Evolutionary conservation across 306 rosid genomes (phyloP).

Genomic region (Psophocarpus tetragonolobus): DNA sequence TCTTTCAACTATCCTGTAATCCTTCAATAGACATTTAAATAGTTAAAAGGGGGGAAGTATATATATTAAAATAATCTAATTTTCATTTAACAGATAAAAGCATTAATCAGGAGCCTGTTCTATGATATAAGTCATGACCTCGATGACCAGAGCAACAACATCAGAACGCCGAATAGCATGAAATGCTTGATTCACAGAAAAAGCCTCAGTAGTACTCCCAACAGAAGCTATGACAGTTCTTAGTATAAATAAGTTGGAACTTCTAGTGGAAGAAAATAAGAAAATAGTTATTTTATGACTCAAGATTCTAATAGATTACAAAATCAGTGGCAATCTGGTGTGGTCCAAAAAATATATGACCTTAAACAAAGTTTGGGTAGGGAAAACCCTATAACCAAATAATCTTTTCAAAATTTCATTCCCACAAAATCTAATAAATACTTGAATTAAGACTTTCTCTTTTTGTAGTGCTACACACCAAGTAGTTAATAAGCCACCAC

Average conservation of each 20-base stretch:
- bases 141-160: conserved; percentile 91
- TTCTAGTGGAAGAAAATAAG: conserved; percentile 56
- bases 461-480: conserved; percentile 2
- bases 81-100: conserved; percentile 3
- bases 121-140: conserved; percentile 94
- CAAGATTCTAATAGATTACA: conserved; percentile 19
- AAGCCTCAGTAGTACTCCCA: conserved; percentile 84
- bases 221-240: conserved; percentile 76
- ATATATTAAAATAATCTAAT: not conserved
- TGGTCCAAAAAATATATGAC: not conserved
- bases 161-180: conserved; percentile 93
- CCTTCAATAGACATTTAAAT: conserved; percentile 54
- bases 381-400: conserved; percentile 25
- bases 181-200: conserved; percentile 94
- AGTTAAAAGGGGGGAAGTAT: not conserved
- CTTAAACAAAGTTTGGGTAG: conserved; percentile 24
- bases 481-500: conserved; percentile 32
- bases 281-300: not conserved
- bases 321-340: not conserved
- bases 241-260: conserved; percentile 85
- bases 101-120: conserved; percentile 64
- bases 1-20: conserved; percentile 92
- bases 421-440: not conserved
- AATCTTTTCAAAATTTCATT: conserved; percentile 15
- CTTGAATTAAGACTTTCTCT: conserved; percentile 11